These are phyloP conservation scores for Ilex asprella DNA, from an alignment of 257 asterid species.

Conservation along the genomic window DNA sequence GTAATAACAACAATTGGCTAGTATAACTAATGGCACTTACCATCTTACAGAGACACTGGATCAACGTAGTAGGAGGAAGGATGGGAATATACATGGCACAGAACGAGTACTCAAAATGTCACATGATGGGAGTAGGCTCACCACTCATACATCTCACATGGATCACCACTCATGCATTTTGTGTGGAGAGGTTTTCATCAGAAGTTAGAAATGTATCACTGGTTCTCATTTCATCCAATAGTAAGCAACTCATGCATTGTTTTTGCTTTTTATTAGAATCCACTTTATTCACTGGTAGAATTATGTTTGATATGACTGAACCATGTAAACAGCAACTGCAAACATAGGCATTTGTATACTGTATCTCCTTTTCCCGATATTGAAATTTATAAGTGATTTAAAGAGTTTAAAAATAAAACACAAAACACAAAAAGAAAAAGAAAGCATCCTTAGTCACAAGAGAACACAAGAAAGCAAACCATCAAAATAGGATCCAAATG, in stretches of 20 bases:
- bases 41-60: background rate
- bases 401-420: background rate
- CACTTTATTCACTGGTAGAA: too few species aligned
- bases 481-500: conserved; percentile 41
- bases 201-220: too few species aligned
- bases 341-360: too few species aligned
- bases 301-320: too few species aligned
- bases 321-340: too few species aligned
- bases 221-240: too few species aligned
- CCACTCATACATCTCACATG: background rate
- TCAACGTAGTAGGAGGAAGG: background rate
- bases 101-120: background rate
- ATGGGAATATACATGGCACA: background rate
- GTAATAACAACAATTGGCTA: background rate
- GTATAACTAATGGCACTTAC: background rate
- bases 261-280: too few species aligned
- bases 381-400: too few species aligned
- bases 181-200: too few species aligned
- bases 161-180: background rate
- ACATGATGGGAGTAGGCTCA: background rate
- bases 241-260: too few species aligned
- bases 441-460: background rate
- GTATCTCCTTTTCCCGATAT: too few species aligned
- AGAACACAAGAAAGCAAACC: conserved; percentile 29
- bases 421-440: conserved; percentile 4